Percentiles rank a stretch among this genome's conserved stretches.
phyloP scores from a whole-genome alignment of 2,329 filamentous ascomycete genomes.

The Aspergillus aculeatinus region DNA sequence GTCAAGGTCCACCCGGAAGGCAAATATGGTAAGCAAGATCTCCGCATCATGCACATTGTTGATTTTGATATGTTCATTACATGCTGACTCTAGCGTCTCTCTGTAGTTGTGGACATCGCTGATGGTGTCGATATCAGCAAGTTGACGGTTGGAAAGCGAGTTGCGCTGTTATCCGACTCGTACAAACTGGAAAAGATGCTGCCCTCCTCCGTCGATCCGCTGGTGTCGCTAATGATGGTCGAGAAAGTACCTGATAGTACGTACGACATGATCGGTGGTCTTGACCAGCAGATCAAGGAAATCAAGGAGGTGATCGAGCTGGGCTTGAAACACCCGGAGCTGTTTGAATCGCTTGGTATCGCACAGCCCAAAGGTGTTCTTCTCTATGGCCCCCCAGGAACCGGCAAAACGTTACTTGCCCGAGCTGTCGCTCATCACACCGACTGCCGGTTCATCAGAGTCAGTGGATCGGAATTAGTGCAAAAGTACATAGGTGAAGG shows the following conservation, averaged over 20 bases:
- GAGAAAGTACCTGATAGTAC: constrained; percentile 99
- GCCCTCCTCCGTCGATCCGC: constrained; percentile 93
- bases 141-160: constrained; percentile 95
- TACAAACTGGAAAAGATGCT: constrained; percentile 99
- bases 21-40: constrained; percentile 72
- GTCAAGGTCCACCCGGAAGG: constrained; percentile 99
- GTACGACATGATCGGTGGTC: constrained; percentile 99
- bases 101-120: constrained; percentile 85
- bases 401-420: constrained; percentile 92
- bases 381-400: constrained; percentile 93
- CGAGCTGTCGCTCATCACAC: constrained; percentile 97
- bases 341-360: constrained; percentile 98
- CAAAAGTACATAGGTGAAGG: constrained; percentile 99
- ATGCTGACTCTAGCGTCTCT: constrained; percentile 10
- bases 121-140: constrained; percentile 93
- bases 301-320: constrained; percentile 99
- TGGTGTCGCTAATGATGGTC: constrained; percentile 99
- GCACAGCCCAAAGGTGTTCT: constrained; percentile 97
- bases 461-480: constrained; percentile 92
- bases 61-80: not conserved
- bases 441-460: constrained; percentile 98
- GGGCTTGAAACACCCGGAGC: constrained; percentile 94
- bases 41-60: not conserved
- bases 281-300: constrained; percentile 99
- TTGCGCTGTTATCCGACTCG: constrained; percentile 91